Evolutionary conservation across 371 early-diverging fungal genomes (phyloP), one percentile per base, ranked within the genome.

Genomic region (Gilbertella persicaria): DNA sequence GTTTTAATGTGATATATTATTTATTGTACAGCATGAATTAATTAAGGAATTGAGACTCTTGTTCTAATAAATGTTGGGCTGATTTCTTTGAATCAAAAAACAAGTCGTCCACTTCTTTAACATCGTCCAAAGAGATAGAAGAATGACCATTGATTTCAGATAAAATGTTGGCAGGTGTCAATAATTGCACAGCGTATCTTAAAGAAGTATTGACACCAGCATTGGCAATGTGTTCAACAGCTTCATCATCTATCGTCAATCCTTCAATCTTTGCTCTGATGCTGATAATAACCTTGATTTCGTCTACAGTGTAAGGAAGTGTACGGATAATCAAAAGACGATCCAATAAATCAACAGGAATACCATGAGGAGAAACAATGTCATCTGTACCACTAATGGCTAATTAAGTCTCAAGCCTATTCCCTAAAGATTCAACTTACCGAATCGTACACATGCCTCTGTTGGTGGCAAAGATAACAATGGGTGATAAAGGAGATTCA

Each of bases 381-480:
- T 94, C 95, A 38, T 96, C 95, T 20, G 95, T 92, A 25, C 98
- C 97, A 41, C 92, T 85, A 53, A 12, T 48, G 17, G 33, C 25
- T 21, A 45, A 54, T 26, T 19, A n/a, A 7, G 4, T 17, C 5
- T 13, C 35, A n/a, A 13, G 5, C 45, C 5, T 39, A 8, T 39
- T 17, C 5, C 6, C 39, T 14, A 7, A 20, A 5, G 13, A 8
- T 42, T 21, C 17, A n/a, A 26, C 64, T 42, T 75, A 83, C 86
- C 94, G 79, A 60, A 98, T 94, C 20, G 92, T 84, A 74, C 94
- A 95, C 82, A 94, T 89, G 50, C 99, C 98, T 51, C 98, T 88
- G 77, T 97, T 98, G 35, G 97, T 97, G 7, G 98, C 97, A 63
- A 99, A 88, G 39, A 99, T 89, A 12, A 99, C 96, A 59, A 99